phyloP scores from a whole-genome alignment of 75 land plant genomes.

The Pseudotsuga menziesii region DNA sequence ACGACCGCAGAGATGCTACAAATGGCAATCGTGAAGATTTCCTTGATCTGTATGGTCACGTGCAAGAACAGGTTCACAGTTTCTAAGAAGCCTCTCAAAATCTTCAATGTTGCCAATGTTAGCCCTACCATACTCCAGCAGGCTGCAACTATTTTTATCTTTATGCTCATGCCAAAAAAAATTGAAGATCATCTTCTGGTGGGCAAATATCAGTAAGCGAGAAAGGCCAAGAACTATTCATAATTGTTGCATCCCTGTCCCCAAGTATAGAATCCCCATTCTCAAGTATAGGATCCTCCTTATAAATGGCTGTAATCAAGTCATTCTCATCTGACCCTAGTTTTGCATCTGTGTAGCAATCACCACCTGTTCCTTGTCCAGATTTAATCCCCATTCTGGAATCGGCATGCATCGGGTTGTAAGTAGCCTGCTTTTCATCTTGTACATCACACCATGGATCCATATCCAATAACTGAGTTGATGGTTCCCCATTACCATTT shows the following conservation, averaged over 20 bases:
- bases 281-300: background rate
- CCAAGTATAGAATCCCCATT: slow-evolving; percentile 9
- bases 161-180: slow-evolving; percentile 29
- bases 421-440: background rate
- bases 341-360: background rate
- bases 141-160: slow-evolving; percentile 24
- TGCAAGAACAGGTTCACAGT: too few relatives aligned
- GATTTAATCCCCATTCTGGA: background rate
- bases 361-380: background rate
- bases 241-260: slow-evolving; percentile 10
- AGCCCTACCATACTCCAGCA: slow-evolving; percentile 47
- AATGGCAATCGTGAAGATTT: too few relatives aligned
- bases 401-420: background rate
- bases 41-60: too few relatives aligned
- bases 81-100: slow-evolving; percentile 55
- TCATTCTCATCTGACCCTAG: background rate
- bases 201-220: slow-evolving; percentile 19
- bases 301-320: slow-evolving; percentile 5
- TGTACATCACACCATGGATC: slow-evolving; percentile 15
- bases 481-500: background rate
- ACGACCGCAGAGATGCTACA: too few relatives aligned
- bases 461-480: slow-evolving; percentile 1
- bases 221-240: slow-evolving; percentile 11
- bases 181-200: slow-evolving; percentile 22
- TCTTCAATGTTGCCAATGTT: slow-evolving; percentile 74